Conservation (phyloP, 169 alveolate genomes). For the Cryptosporidium parvum region DNA sequence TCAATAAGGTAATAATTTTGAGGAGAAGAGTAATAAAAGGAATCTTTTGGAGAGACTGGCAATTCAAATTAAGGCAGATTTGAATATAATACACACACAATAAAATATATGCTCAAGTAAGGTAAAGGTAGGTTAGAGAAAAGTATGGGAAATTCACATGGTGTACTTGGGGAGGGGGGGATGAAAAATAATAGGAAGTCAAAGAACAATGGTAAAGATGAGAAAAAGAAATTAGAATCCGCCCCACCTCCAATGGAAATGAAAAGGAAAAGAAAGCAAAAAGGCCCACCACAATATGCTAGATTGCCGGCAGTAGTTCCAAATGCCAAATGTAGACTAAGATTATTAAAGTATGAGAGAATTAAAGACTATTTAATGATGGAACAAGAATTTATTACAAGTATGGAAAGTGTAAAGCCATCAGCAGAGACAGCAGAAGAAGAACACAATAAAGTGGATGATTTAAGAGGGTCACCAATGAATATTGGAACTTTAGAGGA, state of each 20-base stretch:
- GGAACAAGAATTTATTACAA: constrained; percentile 94
- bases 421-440: constrained; percentile 90
- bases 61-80: not conserved
- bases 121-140: not conserved
- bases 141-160: constrained; percentile 66
- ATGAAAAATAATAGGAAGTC: constrained; percentile 33
- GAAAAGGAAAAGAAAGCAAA: constrained; percentile 88
- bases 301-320: constrained; percentile 94
- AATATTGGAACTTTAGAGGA: constrained; percentile 98
- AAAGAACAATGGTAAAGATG: constrained; percentile 78
- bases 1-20: not conserved
- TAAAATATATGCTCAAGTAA: not conserved
- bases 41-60: not conserved
- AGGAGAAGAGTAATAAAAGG: not conserved
- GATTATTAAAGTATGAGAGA: constrained; percentile 92
- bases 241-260: constrained; percentile 84
- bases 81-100: constrained; percentile 13
- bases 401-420: constrained; percentile 86
- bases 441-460: constrained; percentile 92
- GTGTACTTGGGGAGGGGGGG: constrained; percentile 34
- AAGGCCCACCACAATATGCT: constrained; percentile 87
- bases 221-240: constrained; percentile 79
- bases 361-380: constrained; percentile 94
- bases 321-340: constrained; percentile 92
- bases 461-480: constrained; percentile 97